Percentiles rank a stretch among this genome's conserved stretches.
phyloP scores from a whole-genome alignment of 2,329 filamentous ascomycete genomes.

The Thelonectria discophora region DNA sequence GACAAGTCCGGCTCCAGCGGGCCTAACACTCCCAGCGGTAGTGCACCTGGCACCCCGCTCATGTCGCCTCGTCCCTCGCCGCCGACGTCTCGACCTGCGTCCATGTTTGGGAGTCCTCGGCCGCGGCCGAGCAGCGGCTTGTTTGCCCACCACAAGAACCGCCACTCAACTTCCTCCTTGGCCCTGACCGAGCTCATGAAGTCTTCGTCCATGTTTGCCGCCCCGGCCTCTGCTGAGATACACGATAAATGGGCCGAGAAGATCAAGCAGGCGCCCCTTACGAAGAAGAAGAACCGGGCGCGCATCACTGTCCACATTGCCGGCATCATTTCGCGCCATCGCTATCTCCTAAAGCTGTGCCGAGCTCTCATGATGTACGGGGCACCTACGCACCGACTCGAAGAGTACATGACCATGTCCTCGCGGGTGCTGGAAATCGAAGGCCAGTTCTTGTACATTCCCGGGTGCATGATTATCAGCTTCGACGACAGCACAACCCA shows the following conservation, averaged over 20 bases:
- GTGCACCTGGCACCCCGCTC: slow-evolving; percentile 49
- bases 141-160: slow-evolving; percentile 54
- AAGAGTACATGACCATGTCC: slow-evolving; percentile 92
- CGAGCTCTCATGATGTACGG: slow-evolving; percentile 89
- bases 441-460: slow-evolving; percentile 88
- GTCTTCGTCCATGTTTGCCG: slow-evolving; percentile 62
- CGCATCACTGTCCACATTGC: slow-evolving; percentile 68
- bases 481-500: slow-evolving; percentile 80
- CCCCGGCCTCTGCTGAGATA: slow-evolving; percentile 55
- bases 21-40: slow-evolving; percentile 52
- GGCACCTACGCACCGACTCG: slow-evolving; percentile 88
- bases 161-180: slow-evolving; percentile 53
- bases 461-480: slow-evolving; percentile 92
- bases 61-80: slow-evolving; percentile 55
- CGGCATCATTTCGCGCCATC: slow-evolving; percentile 78
- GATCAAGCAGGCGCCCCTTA: slow-evolving; percentile 49
- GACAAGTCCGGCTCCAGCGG: slow-evolving; percentile 50
- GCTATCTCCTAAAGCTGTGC: slow-evolving; percentile 86
- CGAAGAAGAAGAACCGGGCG: slow-evolving; percentile 50
- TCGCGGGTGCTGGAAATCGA: slow-evolving; percentile 89
- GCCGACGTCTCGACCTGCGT: slow-evolving; percentile 51
- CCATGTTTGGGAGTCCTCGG: slow-evolving; percentile 45
- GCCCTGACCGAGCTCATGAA: slow-evolving; percentile 62
- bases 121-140: slow-evolving; percentile 51
- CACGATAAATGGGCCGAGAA: slow-evolving; percentile 56